Percentiles rank a stretch among this genome's conserved stretches.
These are phyloP conservation scores for Laetiporus sulphureus DNA, from an alignment of 1,284 basidiomycete species.

Conservation along the genomic window DNA sequence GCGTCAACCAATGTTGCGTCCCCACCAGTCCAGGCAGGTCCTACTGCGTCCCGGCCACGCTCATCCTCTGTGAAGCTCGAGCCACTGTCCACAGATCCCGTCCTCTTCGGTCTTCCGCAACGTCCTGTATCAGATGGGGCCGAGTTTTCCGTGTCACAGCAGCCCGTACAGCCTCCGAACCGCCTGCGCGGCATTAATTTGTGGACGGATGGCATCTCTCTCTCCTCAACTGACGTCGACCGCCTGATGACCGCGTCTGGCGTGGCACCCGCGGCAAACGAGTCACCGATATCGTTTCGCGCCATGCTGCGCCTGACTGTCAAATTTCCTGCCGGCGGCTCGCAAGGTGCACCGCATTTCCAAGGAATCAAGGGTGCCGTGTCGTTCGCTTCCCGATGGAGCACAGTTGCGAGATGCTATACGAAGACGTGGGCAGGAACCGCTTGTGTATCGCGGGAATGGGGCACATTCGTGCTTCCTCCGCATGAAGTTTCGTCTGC, in stretches of 20 bases:
- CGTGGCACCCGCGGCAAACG: slow-evolving; percentile 17
- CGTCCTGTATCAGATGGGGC: slow-evolving; percentile 13
- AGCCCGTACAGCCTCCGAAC: slow-evolving; percentile 11
- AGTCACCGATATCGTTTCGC: slow-evolving; percentile 27
- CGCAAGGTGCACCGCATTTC: slow-evolving; percentile 40
- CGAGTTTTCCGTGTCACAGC: slow-evolving; percentile 10
- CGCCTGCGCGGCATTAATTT: slow-evolving; percentile 27
- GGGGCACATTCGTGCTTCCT: slow-evolving; percentile 37
- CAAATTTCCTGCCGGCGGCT: slow-evolving; percentile 36
- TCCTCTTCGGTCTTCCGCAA: slow-evolving; percentile 22
- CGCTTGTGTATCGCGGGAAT: slow-evolving; percentile 44
- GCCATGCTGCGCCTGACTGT: slow-evolving; percentile 41
- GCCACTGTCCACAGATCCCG: slow-evolving; percentile 23
- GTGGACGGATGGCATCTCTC: slow-evolving; percentile 63
- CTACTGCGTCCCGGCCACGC: slow-evolving; percentile 10
- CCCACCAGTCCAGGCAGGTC: slow-evolving; percentile 11
- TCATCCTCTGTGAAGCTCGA: slow-evolving; percentile 25
- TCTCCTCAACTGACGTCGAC: slow-evolving; percentile 49
- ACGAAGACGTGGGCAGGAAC: slow-evolving; percentile 51
- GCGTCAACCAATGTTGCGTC: slow-evolving; percentile 15
- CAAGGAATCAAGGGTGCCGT: slow-evolving; percentile 60
- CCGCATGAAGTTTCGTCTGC: too few species aligned
- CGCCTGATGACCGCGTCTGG: slow-evolving; percentile 30
- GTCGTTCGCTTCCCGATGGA: slow-evolving; percentile 46
- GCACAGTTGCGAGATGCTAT: slow-evolving; percentile 45